A percentile compares a stretch with the other conserved stretches of the same genome.
These are phyloP conservation scores for Naumovozyma castellii DNA, from an alignment of 805 yeast species.

Conservation along the genomic window DNA sequence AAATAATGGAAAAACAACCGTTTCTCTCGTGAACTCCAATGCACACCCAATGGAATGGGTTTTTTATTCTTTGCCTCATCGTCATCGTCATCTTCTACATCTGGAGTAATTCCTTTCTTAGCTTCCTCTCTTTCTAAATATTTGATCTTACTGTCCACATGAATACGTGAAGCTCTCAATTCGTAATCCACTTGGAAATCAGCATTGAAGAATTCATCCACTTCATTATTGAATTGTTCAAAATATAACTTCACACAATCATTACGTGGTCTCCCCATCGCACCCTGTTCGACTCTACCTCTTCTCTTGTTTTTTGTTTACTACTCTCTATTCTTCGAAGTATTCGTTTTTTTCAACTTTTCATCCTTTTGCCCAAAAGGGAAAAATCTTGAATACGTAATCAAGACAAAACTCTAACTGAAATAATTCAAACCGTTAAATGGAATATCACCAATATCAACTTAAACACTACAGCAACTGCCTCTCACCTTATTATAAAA, in stretches of 20 bases:
- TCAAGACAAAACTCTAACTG: too few species aligned
- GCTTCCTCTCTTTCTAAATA: conserved; percentile 3
- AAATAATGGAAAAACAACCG: conserved; percentile 23
- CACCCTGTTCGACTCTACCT: neutral
- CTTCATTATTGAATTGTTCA: conserved; percentile 5
- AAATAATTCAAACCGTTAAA: too few species aligned
- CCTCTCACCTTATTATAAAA: too few species aligned
- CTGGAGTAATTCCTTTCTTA: neutral
- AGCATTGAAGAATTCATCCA: conserved; percentile 1
- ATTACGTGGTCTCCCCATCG: neutral
- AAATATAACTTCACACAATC: conserved; percentile 1
- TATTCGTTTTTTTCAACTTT: too few species aligned
- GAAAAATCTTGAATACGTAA: too few species aligned
- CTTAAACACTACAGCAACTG: too few species aligned
- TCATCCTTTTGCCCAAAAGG: neutral
- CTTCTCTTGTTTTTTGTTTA: neutral
- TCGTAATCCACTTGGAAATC: conserved; percentile 2
- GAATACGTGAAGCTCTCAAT: conserved; percentile 6
- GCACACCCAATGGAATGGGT: conserved; percentile 14
- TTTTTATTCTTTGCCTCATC: conserved; percentile 5
- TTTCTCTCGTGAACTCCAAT: conserved; percentile 25
- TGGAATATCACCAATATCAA: too few species aligned
- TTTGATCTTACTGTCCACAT: conserved; percentile 1
- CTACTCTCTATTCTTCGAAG: neutral
- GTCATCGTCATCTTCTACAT: conserved; percentile 3